Conservation (phyloP, 2,329 filamentous ascomycete genomes). For the Neocucurbitaria cava region DNA sequence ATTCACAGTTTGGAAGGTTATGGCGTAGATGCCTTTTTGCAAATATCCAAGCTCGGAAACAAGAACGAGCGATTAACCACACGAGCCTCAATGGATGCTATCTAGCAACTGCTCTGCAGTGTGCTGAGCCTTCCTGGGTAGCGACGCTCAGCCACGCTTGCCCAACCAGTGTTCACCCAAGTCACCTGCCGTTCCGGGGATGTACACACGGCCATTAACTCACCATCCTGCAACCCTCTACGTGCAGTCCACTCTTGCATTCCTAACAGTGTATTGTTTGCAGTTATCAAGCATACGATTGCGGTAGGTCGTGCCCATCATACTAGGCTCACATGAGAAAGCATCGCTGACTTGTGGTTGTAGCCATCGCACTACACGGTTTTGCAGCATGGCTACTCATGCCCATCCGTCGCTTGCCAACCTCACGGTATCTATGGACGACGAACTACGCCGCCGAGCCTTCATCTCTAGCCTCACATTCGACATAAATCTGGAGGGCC, state of each 20-base stretch:
- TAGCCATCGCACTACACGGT: constrained; percentile 9
- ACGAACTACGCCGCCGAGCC: constrained; percentile 6
- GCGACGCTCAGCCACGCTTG: neutral
- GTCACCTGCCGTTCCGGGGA: neutral
- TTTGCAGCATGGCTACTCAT: constrained; percentile 7
- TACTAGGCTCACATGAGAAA: neutral
- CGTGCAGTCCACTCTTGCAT: neutral
- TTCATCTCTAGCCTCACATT: constrained; percentile 15
- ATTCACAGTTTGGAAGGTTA: constrained; percentile 94
- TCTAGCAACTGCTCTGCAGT: constrained; percentile 37
- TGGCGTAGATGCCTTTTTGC: constrained; percentile 92
- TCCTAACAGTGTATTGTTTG: constrained; percentile 7
- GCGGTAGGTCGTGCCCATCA: constrained; percentile 2
- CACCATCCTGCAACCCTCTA: neutral
- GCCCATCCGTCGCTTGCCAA: constrained; percentile 21
- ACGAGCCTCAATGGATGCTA: constrained; percentile 60
- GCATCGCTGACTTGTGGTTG: neutral
- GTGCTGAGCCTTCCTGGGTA: neutral
- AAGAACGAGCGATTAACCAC: constrained; percentile 91
- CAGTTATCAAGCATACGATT: constrained; percentile 12
- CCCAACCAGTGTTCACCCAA: neutral
- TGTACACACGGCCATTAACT: neutral
- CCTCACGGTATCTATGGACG: neutral
- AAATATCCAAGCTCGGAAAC: constrained; percentile 95
- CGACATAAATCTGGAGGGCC: constrained; percentile 23